Evolutionary conservation across 2,329 filamentous ascomycete species (phyloP).

Genomic region (Keithomyces neogunnii): DNA sequence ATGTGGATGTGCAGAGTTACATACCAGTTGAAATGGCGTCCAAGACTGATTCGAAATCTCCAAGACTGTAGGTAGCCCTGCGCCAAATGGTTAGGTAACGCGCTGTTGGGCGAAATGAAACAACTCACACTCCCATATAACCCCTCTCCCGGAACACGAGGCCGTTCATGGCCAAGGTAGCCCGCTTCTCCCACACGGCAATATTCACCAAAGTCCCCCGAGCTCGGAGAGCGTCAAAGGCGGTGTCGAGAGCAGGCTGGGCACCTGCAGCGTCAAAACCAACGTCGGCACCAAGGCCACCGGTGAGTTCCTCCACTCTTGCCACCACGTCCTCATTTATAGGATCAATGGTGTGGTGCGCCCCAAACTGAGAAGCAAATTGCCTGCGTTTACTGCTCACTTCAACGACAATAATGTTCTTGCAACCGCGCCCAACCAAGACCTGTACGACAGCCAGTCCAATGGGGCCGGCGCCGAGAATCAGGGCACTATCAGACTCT

Average conservation of each 20-base stretch:
- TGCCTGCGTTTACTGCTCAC: slow-evolving; percentile 30
- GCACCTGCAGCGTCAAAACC: slow-evolving; percentile 57
- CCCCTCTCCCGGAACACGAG: slow-evolving; percentile 13
- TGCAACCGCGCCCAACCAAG: slow-evolving; percentile 36
- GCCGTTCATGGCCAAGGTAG: slow-evolving; percentile 12
- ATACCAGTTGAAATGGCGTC: slow-evolving; percentile 28
- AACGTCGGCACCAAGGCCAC: slow-evolving; percentile 43
- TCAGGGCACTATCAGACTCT: slow-evolving; percentile 32
- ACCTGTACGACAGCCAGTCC: slow-evolving; percentile 38
- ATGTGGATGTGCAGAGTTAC: background rate
- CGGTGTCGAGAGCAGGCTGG: slow-evolving; percentile 35
- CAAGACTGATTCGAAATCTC: slow-evolving; percentile 50
- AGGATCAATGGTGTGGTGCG: slow-evolving; percentile 33
- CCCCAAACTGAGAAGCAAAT: slow-evolving; percentile 35
- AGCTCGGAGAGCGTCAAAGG: slow-evolving; percentile 38
- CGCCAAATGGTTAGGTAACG: slow-evolving; percentile 37
- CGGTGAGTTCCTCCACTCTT: slow-evolving; percentile 36
- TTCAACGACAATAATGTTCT: slow-evolving; percentile 38
- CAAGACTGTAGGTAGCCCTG: slow-evolving; percentile 22
- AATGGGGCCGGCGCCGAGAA: slow-evolving; percentile 43
- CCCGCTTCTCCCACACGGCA: slow-evolving; percentile 52
- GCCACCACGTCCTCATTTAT: slow-evolving; percentile 36
- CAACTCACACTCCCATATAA: slow-evolving; percentile 15
- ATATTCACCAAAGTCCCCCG: slow-evolving; percentile 54
- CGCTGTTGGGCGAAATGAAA: slow-evolving; percentile 18